phyloP scores from a whole-genome alignment of 2,329 filamentous ascomycete genomes.

The Fusarium begoniae region DNA sequence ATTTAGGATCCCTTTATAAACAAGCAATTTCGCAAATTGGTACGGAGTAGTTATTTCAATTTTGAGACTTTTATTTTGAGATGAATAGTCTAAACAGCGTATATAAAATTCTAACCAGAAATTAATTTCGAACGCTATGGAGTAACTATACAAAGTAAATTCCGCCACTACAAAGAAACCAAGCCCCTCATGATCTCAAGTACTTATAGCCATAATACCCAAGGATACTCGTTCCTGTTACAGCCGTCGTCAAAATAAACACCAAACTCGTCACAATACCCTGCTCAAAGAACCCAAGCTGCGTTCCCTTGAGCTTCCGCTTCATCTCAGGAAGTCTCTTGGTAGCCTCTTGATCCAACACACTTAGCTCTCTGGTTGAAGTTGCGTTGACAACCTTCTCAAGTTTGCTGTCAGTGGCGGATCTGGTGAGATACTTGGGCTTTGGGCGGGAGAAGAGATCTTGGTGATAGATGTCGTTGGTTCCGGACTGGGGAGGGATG shows the following conservation, averaged over 20 bases:
- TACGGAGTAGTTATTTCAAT: accelerated
- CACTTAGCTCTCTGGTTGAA: background rate
- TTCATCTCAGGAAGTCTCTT: slow-evolving; percentile 12
- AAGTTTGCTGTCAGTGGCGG: background rate
- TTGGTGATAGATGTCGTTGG: background rate
- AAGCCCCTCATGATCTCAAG: background rate
- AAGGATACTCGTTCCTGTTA: slow-evolving; percentile 12
- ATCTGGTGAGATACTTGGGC: slow-evolving; percentile 15
- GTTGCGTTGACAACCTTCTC: background rate
- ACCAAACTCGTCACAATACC: slow-evolving; percentile 28
- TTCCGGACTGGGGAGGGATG: background rate
- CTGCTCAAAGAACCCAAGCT: slow-evolving; percentile 27
- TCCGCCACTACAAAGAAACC: background rate
- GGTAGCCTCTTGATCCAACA: slow-evolving; percentile 2
- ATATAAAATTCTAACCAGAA: background rate
- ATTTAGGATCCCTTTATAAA: background rate
- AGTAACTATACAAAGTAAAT: background rate
- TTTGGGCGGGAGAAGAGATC: slow-evolving; percentile 10
- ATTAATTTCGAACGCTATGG: background rate
- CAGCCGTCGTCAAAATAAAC: slow-evolving; percentile 6
- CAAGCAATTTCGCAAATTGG: accelerated
- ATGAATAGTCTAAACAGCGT: background rate
- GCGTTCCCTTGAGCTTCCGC: slow-evolving; percentile 2
- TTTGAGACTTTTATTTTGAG: accelerated
- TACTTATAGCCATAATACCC: slow-evolving; percentile 20